phyloP scores from a whole-genome alignment of 176 grass and related monocot species.

The Urochloa ruziziensis region DNA sequence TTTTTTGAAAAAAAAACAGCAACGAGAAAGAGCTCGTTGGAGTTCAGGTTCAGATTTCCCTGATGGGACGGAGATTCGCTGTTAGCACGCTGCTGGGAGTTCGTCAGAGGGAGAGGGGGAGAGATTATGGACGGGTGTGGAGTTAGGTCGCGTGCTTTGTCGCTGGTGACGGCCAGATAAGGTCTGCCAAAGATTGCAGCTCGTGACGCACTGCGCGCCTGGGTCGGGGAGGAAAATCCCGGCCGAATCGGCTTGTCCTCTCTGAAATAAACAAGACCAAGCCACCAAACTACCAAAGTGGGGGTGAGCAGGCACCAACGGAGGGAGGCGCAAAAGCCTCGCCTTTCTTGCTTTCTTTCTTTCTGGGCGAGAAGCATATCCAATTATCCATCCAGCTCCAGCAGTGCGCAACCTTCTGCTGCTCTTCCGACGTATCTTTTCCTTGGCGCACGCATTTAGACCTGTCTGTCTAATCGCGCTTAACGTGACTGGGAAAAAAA shows the following conservation, averaged over 20 bases:
- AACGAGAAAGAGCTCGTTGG: no score
- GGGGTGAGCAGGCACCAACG: not conserved
- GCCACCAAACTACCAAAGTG: not conserved
- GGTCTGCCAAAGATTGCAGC: not conserved
- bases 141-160: not conserved
- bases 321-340: not conserved
- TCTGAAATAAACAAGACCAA: not conserved
- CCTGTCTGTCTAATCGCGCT: not conserved
- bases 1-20: no score
- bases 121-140: not conserved
- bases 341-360: not conserved
- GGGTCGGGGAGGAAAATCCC: not conserved
- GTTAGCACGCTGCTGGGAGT: no score
- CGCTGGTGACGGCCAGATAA: not conserved
- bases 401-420: not conserved
- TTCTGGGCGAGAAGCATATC: slow-evolving; percentile 10
- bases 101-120: not conserved
- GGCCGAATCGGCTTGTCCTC: not conserved
- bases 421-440: not conserved
- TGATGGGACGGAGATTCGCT: no score
- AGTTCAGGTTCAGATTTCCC: no score
- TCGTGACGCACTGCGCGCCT: not conserved
- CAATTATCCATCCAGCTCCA: not conserved
- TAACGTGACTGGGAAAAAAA: not conserved
- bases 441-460: not conserved